Percentiles rank a stretch among this genome's conserved stretches.
Conservation (phyloP, 1,284 basidiomycete genomes). For the Pseudozyma hubeiensis region DNA sequence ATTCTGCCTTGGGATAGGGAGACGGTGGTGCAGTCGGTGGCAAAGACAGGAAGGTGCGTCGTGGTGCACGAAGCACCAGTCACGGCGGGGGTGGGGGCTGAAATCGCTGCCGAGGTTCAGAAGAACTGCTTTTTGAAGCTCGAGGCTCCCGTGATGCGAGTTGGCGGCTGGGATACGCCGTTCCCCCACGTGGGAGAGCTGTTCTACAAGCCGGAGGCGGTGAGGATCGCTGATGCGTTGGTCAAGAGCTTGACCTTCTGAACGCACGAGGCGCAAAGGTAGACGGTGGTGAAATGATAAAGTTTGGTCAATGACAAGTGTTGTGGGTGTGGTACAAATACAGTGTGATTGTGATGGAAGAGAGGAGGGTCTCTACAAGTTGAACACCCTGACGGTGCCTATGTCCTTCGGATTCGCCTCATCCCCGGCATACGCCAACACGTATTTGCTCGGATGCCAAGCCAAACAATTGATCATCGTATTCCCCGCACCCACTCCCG, state of each 20-base stretch:
- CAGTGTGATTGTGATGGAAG: neutral
- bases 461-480: slow-evolving; percentile 52
- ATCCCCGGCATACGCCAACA: slow-evolving; percentile 59
- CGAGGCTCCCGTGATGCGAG: slow-evolving; percentile 50
- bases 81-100: slow-evolving; percentile 58
- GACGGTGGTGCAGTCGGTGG: slow-evolving; percentile 63
- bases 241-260: slow-evolving; percentile 44
- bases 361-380: neutral
- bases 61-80: slow-evolving; percentile 64
- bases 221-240: slow-evolving; percentile 53
- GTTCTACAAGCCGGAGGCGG: slow-evolving; percentile 59
- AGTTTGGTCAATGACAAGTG: no score
- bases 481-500: no score
- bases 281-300: no score
- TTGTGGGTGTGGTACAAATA: slow-evolving; percentile 7
- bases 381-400: slow-evolving; percentile 26
- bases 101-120: slow-evolving; percentile 59
- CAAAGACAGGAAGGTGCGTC: slow-evolving; percentile 60
- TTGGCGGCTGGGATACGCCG: slow-evolving; percentile 59
- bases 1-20: slow-evolving; percentile 90
- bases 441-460: slow-evolving; percentile 57
- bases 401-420: slow-evolving; percentile 26
- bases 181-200: slow-evolving; percentile 59
- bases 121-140: slow-evolving; percentile 58
- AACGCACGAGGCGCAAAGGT: neutral